Evolutionary conservation across 1,284 basidiomycete genomes (phyloP).

Genomic region (Ustilago bromivora): DNA sequence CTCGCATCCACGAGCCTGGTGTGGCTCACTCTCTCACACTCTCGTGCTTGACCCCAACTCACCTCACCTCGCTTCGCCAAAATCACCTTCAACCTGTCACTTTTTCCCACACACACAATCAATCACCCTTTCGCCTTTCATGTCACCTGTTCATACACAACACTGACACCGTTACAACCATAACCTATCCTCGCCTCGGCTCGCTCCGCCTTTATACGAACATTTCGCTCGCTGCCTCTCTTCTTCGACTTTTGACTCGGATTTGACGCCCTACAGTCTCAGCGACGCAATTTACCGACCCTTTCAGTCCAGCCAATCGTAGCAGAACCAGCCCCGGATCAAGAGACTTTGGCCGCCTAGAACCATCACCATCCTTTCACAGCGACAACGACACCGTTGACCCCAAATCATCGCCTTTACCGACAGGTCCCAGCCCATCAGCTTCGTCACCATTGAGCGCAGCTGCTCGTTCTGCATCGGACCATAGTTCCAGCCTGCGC

Average conservation of each 20-base stretch:
- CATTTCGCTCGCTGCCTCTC: background rate
- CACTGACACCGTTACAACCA: background rate
- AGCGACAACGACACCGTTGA: conserved; percentile 44
- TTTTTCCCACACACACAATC: conserved; percentile 10
- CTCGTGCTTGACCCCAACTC: background rate
- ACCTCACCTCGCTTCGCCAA: conserved; percentile 5
- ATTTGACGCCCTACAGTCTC: conserved; percentile 26
- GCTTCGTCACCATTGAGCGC: conserved; percentile 35
- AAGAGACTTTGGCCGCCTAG: conserved; percentile 16
- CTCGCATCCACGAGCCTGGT: conserved; percentile 13
- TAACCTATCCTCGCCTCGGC: too few species aligned
- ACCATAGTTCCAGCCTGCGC: conserved; percentile 31
- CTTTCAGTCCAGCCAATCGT: conserved; percentile 40
- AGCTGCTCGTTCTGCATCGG: conserved; percentile 25
- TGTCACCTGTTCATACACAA: background rate
- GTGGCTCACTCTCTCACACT: background rate
- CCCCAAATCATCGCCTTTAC: conserved; percentile 46
- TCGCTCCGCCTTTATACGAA: background rate
- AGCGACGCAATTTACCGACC: conserved; percentile 48
- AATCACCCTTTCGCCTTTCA: background rate
- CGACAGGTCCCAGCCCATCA: conserved; percentile 30
- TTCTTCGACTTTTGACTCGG: background rate
- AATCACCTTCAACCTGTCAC: conserved; percentile 6
- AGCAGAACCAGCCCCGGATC: conserved; percentile 25
- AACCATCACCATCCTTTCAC: conserved; percentile 18